These are phyloP conservation scores for Volvariella surrecta DNA, from an alignment of 1,284 basidiomycete genomes.

Conservation along the genomic window DNA sequence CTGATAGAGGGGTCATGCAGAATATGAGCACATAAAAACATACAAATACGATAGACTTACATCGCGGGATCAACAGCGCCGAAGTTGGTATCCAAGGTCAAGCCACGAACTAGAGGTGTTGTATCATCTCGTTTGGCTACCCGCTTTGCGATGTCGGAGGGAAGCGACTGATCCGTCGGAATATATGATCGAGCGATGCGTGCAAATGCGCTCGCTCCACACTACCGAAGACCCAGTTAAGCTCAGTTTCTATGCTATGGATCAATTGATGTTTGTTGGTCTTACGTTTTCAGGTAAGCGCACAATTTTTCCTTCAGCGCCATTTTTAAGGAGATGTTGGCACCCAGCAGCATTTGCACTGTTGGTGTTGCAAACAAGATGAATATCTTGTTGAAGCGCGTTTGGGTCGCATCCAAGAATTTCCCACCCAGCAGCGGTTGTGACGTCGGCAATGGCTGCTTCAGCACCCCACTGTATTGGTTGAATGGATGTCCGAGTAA, in stretches of 20 bases:
- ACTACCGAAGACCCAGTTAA: conserved; percentile 21
- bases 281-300: conserved; percentile 40
- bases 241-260: background rate
- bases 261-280: conserved; percentile 4
- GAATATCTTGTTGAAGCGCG: conserved; percentile 33
- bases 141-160: conserved; percentile 18
- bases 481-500: background rate
- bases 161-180: conserved; percentile 33
- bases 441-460: conserved; percentile 42
- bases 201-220: conserved; percentile 40
- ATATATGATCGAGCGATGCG: conserved; percentile 35
- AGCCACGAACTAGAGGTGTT: conserved; percentile 29
- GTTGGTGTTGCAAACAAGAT: conserved; percentile 33
- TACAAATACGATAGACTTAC: conserved; percentile 13
- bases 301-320: conserved; percentile 41
- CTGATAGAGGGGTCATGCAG: conserved; percentile 11
- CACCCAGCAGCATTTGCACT: conserved; percentile 24
- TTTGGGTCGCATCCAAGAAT: conserved; percentile 37
- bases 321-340: conserved; percentile 33
- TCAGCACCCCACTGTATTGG: conserved; percentile 30
- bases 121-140: conserved; percentile 26
- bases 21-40: background rate
- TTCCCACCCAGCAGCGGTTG: conserved; percentile 42
- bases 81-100: conserved; percentile 36
- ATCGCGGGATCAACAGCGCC: conserved; percentile 21